phyloP scores from a whole-genome alignment of 2,329 filamentous ascomycete genomes.

The Venturia asperata region DNA sequence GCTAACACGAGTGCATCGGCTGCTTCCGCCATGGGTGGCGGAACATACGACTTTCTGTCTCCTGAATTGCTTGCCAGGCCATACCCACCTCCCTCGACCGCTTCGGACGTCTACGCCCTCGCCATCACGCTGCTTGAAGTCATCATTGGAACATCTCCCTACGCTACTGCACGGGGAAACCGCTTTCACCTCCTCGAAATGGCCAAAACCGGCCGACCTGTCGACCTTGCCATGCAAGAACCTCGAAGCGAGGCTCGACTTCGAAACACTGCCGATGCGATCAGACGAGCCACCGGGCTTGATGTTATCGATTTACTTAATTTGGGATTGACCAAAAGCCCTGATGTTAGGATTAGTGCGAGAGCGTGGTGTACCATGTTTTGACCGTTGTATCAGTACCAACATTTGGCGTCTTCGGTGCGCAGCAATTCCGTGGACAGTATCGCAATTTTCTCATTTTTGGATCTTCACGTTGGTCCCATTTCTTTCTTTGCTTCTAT shows the following conservation, averaged over 20 bases:
- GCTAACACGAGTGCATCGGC: slow-evolving; percentile 21
- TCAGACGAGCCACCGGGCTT: not conserved
- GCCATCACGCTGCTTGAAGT: slow-evolving; percentile 40
- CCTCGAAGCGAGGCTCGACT: not conserved
- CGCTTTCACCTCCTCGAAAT: slow-evolving; percentile 38
- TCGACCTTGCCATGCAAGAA: slow-evolving; percentile 30
- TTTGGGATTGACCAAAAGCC: not conserved
- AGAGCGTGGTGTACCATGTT: slow-evolving; percentile 12
- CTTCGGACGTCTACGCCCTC: slow-evolving; percentile 40
- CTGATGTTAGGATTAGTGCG: slow-evolving; percentile 10
- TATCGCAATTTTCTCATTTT: not conserved
- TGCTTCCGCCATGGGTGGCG: slow-evolving; percentile 32
- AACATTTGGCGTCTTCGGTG: too few relatives aligned
- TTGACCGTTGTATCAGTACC: too few relatives aligned
- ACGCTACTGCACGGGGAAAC: slow-evolving; percentile 34
- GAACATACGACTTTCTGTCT: slow-evolving; percentile 43
- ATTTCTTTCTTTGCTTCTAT: not conserved
- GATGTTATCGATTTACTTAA: not conserved
- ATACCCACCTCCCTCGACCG: slow-evolving; percentile 28
- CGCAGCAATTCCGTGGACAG: not conserved
- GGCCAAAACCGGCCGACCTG: slow-evolving; percentile 37
- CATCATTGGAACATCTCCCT: slow-evolving; percentile 38
- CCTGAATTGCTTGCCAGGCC: slow-evolving; percentile 28
- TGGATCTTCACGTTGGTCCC: not conserved
- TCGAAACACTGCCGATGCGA: not conserved